These are phyloP conservation scores for Rhodotorula sp. DNA, from an alignment of 1,284 basidiomycete genomes.

Conservation along the genomic window DNA sequence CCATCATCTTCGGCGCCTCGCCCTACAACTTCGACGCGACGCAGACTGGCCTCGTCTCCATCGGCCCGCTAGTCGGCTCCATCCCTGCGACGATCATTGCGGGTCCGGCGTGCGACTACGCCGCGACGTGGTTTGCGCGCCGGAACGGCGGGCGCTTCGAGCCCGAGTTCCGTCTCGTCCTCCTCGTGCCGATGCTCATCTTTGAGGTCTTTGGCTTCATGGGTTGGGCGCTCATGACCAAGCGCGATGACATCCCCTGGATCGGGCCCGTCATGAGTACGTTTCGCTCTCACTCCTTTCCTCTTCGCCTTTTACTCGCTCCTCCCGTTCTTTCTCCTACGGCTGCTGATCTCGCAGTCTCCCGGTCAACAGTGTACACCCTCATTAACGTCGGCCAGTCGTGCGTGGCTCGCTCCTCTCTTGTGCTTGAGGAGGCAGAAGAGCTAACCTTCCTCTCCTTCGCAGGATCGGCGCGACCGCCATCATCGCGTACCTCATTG, in stretches of 20 bases:
- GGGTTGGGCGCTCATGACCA: constrained; percentile 54
- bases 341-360: no score
- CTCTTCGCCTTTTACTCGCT: no score
- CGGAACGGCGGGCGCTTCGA: constrained; percentile 57
- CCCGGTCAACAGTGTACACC: constrained; percentile 20
- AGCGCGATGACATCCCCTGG: constrained; percentile 1
- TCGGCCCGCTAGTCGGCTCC: constrained; percentile 48
- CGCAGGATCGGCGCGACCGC: constrained; percentile 41
- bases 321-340: no score
- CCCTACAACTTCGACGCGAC: constrained; percentile 34
- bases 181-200: constrained; percentile 56
- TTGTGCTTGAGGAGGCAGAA: no score
- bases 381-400: constrained; percentile 39
- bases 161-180: constrained; percentile 57
- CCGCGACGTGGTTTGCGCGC: constrained; percentile 55
- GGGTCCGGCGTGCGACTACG: constrained; percentile 56
- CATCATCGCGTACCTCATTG: constrained; percentile 56
- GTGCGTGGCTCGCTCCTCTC: neutral
- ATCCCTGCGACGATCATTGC: constrained; percentile 53
- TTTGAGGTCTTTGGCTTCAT: constrained; percentile 56
- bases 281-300: no score
- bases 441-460: neutral
- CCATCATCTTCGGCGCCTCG: constrained; percentile 30
- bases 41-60: constrained; percentile 53
- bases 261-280: neutral